Base-by-base conservation (phyloP, 2,329 filamentous ascomycete species). In the Parastagonospora avenae region DNA sequence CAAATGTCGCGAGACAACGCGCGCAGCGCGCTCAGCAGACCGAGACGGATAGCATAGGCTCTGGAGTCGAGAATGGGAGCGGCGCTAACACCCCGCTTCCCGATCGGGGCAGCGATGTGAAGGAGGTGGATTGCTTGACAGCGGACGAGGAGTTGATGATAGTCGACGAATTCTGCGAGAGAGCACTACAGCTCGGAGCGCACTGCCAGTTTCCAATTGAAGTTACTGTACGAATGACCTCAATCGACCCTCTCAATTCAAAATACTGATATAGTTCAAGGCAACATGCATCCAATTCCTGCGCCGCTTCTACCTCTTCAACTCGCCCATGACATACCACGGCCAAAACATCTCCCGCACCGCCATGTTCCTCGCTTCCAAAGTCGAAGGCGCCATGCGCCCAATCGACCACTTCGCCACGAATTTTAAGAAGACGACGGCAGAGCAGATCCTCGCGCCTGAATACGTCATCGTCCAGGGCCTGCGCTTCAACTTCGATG, bases 321-420 rank as follows among this genome's bases (percentile, higher is more conserved):
- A 97, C 76, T 95, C 90, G 35, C 85, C 92, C 67, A 96, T 97
- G 90, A 96, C 92, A 28, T 97, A 99, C 71, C 90, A 93, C 55
- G 93, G 92, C 0, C 89, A 90, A 55, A 87, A 91, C 57, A 89
- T 97, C 60, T 86, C 96, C 71, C 91, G 92, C 69, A 94, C 92
- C 28, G 91, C 90, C 31, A 83, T 99, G 47, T 97, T 95, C 79
- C 90, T 99, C 58, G 92, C 92, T 8, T 92, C 88, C 66, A 99
- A 99, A 77, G 91, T 91, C 4, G 93, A 99, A 68, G 91, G 91
- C 53, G 85, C 87, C 71, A 92, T 93, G 72, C 85, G 87, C 53
- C 83, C 85, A 8, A 77, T 87, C 24, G 77, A 78, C 1, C 77
- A 80, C 42, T 95, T 96, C 66, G 64, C 64, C 10, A 53, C 60